A percentile compares a stretch with the other conserved stretches of the same genome.
phyloP scores from a whole-genome alignment of 129 eudicot genomes.

The Artemisia annua region DNA sequence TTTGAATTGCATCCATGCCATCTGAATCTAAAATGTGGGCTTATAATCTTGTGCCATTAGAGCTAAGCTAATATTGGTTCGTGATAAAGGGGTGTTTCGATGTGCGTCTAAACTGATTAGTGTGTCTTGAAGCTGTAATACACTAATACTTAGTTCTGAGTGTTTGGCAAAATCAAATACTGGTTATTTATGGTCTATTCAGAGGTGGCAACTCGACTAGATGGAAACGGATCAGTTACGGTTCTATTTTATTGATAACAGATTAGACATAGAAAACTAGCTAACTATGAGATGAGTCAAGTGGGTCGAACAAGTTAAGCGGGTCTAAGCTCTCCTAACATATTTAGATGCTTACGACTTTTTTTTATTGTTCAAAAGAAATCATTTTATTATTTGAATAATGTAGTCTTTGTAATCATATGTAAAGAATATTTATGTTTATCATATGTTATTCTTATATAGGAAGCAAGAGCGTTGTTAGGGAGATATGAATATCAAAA shows the following conservation, averaged over 20 bases:
- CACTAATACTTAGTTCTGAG: neutral
- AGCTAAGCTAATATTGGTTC: neutral
- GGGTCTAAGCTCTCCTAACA: neutral
- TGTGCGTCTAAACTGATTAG: neutral
- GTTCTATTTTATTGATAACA: neutral
- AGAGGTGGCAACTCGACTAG: neutral
- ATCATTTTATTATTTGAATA: neutral
- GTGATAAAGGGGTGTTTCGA: neutral
- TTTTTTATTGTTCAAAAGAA: neutral
- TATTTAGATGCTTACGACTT: neutral
- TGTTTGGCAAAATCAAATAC: neutral
- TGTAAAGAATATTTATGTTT: neutral
- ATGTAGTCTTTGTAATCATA: neutral
- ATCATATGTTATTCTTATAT: slow-evolving; percentile 10
- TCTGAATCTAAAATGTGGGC: neutral
- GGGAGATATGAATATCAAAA: slow-evolving; percentile 95
- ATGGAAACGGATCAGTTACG: neutral
- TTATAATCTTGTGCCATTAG: neutral
- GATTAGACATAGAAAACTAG: neutral
- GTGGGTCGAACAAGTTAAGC: neutral
- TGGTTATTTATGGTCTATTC: slow-evolving; percentile 2
- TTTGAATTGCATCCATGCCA: neutral
- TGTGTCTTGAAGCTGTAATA: neutral
- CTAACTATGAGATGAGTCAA: neutral
- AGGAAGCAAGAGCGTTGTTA: slow-evolving; percentile 95